Evolutionary conservation across 768 basidiomycete species (phyloP), one percentile per base, ranked within the genome.

Genomic region (Boletus patriciae): DNA sequence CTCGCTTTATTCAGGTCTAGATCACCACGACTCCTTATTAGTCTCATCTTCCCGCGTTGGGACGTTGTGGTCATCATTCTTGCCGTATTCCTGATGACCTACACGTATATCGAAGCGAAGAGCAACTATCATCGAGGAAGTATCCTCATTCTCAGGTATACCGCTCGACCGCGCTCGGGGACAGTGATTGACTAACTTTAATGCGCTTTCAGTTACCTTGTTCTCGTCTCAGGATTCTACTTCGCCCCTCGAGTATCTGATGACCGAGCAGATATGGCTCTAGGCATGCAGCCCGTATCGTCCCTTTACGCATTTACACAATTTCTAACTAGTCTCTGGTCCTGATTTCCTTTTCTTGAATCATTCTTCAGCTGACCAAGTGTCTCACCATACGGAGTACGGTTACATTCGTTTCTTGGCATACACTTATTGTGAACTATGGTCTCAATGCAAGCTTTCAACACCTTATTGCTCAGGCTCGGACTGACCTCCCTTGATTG

Each of bases 61-160:
- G 97, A 99, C 69, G 93, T 94, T 47, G 85, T 98, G 63, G 89
- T 87, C 27, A 88, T 98, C 67, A 90, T 98, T 62, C 81, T 99
- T 44, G 92, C 94, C 0, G 94, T 99, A 76, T 99, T 98, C 81
- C 74, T 98, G 60, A 84, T 99, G 81, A 98, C 97, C 0, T 99
- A 99, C 72, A 96, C 94, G 5, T 98, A 97, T 70, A 97, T 98
- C 65, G 97, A 99, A 74, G 94, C 94, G n/a, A 94, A 89, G 77
- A 91, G 90, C 64, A 98, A 98, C 74, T 99, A 99, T 71, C 94
- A 98, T 70, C 86, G 97, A 63, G 97, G 97, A 46, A 94, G 91
- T 63, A 97, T 97, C 57, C 84, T 99, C 45, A 88, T 98, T 52
- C 78, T 98, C 48, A 94, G 94, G 92, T 95, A 63, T 46, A 70